phyloP scores from a whole-genome alignment of 177 flowering plant genomes.

The Tripterygium wilfordii region DNA sequence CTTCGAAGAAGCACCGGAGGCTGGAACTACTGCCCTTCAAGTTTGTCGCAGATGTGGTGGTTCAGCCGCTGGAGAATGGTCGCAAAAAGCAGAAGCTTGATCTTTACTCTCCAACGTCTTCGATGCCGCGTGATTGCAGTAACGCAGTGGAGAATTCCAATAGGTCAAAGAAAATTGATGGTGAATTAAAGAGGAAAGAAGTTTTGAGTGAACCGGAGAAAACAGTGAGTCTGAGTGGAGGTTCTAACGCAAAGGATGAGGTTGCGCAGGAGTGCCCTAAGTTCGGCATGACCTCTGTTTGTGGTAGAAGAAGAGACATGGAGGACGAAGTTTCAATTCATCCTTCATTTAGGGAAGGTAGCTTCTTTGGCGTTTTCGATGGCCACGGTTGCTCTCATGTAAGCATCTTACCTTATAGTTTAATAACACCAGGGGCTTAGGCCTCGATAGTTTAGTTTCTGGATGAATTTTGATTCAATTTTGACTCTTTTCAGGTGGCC shows the following conservation, averaged over 20 bases:
- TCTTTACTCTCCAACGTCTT: background rate
- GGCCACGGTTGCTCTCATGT: constrained; percentile 73
- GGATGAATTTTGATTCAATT: background rate
- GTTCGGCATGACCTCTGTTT: constrained; percentile 42
- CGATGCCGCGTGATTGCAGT: constrained; percentile 5
- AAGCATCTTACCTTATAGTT: background rate
- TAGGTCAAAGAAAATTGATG: background rate
- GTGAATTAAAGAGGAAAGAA: background rate
- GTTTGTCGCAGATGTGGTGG: constrained; percentile 18
- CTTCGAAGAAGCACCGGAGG: constrained; percentile 21
- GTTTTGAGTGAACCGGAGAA: background rate
- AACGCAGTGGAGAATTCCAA: background rate
- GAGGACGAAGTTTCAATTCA: constrained; percentile 48
- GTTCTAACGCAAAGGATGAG: background rate
- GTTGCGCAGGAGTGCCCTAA: constrained; percentile 10
- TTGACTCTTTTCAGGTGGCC: constrained; percentile 30
- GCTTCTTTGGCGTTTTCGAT: constrained; percentile 46
- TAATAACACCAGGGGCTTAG: no score
- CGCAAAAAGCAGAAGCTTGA: constrained; percentile 26
- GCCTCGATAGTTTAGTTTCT: no score
- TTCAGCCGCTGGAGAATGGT: constrained; percentile 6
- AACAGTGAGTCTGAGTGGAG: no score
- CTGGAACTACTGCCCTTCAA: constrained; percentile 26
- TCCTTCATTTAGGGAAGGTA: constrained; percentile 10
- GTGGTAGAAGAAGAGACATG: constrained; percentile 55